Evolutionary conservation across 495 filamentous ascomycete species (phyloP).

Genomic region (Penicillium egyptiacum): DNA sequence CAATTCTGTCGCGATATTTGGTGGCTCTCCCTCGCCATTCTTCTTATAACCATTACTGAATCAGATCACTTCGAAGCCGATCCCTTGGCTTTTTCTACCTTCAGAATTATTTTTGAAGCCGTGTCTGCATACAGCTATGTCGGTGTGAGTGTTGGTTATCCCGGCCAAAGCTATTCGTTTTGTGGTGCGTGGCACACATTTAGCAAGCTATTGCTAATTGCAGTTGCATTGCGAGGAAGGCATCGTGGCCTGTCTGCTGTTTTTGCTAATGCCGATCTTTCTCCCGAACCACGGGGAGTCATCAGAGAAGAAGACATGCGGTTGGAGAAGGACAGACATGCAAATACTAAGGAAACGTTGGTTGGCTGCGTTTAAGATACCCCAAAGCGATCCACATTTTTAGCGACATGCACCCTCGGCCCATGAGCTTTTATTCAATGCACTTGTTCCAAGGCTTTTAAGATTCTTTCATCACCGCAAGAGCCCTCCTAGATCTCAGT

Average conservation of each 20-base stretch:
- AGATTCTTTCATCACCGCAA: too few species aligned
- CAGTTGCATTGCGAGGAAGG: slow-evolving; percentile 72
- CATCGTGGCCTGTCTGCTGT: slow-evolving; percentile 60
- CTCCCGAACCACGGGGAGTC: too few species aligned
- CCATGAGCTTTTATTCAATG: too few species aligned
- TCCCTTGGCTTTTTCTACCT: slow-evolving; percentile 72
- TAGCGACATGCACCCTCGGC: too few species aligned
- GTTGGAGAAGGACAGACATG: too few species aligned
- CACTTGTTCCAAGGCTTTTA: too few species aligned
- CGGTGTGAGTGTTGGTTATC: slow-evolving; percentile 71
- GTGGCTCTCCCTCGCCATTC: slow-evolving; percentile 72
- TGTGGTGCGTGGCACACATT: slow-evolving; percentile 66
- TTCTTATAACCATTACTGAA: slow-evolving; percentile 73
- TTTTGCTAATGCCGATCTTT: background rate
- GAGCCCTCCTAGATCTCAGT: too few species aligned
- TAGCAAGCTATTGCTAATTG: slow-evolving; percentile 72
- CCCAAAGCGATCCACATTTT: too few species aligned
- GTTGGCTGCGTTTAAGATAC: too few species aligned
- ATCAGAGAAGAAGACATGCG: too few species aligned
- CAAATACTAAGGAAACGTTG: too few species aligned
- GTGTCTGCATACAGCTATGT: slow-evolving; percentile 86
- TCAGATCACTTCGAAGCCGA: slow-evolving; percentile 60
- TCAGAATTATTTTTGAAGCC: slow-evolving; percentile 83
- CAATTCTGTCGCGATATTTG: slow-evolving; percentile 85
- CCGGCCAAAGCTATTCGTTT: slow-evolving; percentile 65